Evolutionary conservation across 768 basidiomycete genomes (phyloP).

Genomic region (Kwoniella pini): DNA sequence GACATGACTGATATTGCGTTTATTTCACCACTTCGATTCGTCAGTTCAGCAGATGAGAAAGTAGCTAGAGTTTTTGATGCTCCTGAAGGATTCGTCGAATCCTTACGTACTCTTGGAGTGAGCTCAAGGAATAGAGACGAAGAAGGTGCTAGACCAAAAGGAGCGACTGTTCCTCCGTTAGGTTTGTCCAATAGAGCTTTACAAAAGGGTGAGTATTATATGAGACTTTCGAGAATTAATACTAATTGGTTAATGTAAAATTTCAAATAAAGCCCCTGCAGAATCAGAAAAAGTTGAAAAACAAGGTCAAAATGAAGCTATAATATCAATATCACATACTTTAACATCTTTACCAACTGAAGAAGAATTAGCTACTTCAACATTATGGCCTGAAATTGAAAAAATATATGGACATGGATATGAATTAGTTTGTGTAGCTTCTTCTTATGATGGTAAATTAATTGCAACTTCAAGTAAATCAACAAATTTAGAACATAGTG

Average conservation of each 20-base stretch:
- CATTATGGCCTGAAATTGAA: constrained; percentile 94
- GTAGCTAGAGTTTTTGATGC: constrained; percentile 92
- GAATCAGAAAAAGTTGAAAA: constrained; percentile 29
- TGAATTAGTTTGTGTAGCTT: constrained; percentile 82
- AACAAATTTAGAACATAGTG: constrained; percentile 82
- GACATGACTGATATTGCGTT: constrained; percentile 80
- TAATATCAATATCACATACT: constrained; percentile 50
- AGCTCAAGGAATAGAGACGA: constrained; percentile 2
- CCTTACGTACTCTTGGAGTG: constrained; percentile 60
- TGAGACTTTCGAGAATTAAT: neutral
- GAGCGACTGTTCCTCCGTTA: constrained; percentile 87
- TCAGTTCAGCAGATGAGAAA: constrained; percentile 94
- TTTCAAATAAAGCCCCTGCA: constrained; percentile 21
- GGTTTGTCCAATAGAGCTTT: constrained; percentile 92
- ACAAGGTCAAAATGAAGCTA: constrained; percentile 38
- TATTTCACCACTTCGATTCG: constrained; percentile 73
- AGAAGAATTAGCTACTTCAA: constrained; percentile 80
- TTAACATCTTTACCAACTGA: constrained; percentile 66
- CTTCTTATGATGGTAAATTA: constrained; percentile 66
- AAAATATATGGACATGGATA: constrained; percentile 98
- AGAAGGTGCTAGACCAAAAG: constrained; percentile 50
- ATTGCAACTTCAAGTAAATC: constrained; percentile 91
- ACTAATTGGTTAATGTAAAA: constrained; percentile 8
- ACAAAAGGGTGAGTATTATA: constrained; percentile 61
- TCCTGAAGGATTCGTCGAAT: constrained; percentile 72